Base-by-base conservation (phyloP, 2,329 filamentous ascomycete species). In the Pseudocercospora macadamiae region DNA sequence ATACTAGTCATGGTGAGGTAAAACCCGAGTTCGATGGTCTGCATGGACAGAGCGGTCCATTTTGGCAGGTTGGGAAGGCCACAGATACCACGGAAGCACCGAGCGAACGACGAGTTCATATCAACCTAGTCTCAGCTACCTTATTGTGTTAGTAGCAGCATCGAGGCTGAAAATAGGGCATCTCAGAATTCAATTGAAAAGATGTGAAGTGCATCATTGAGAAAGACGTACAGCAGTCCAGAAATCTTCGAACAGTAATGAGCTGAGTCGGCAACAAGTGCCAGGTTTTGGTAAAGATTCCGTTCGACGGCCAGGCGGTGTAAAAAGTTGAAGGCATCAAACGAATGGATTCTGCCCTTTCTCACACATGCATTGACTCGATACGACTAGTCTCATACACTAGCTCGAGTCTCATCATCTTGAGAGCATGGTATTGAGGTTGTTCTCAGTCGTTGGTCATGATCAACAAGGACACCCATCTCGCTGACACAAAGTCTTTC, bases 1-100 rank as follows among this genome's bases (percentile, higher is more conserved):
- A 45, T 65, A 63, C 51, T 65, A 65, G 58, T 57, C 54, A 36
- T 58, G 60, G 34, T 58, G 53, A 58, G 55, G 28, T 18, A 30
- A 28, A 14, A 28, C 32, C 25, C 30, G 18, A 18, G 4, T 3
- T 23, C 39, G 21, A 9, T 4, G 16, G 16, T 18, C 10, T 45
- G 39, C 14, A 21, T 32, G 6, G 28, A 6, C 28, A 6, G 28
- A 32, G 28, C 12, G 28, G 12, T 32, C 6, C n/a, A 49, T 12
- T 12, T 23, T 47, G 14, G 21, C 6, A 19, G 36, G 16, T 18
- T 14, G 7, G 26, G 19, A 26, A 47, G 2, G 23, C 18, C 25
- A 14, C 6, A 16, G 9, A 9, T 49, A 30, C 26, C 1, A 49
- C 10, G 47, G 19, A 28, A 49, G 14, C 14, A 14, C 9, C 9